Evolutionary conservation across 2,329 filamentous ascomycete species (phyloP), one percentile per base, ranked within the genome.

Genomic region (Claviceps sp.): DNA sequence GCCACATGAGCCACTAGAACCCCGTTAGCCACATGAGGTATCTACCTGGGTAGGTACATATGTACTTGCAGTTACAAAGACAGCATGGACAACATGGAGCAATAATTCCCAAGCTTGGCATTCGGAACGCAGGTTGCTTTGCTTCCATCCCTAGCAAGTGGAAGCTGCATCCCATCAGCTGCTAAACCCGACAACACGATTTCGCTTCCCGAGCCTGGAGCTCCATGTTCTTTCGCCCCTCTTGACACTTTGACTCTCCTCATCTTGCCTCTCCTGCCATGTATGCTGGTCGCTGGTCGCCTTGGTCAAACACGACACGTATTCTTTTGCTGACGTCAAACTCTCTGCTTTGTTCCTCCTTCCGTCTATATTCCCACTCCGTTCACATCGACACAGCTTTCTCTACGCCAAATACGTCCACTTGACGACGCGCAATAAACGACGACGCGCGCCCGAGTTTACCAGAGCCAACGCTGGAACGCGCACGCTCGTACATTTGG

Each of bases 261-360:
- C 18, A 6, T 44, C 26, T 38, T 30, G 13, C 48, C 40, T 50
- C 41, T 41, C n/a, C 22, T 51, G 50, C 44, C 50, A 51, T 51
- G 50, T 44, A 47, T 37, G 50, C 37, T 51, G 50, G 43, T 51
- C 50, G 42, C 48, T 46, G 30, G 42, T 50, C 42, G 42, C n/a
- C 49, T 40, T 40, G 30, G 42, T 46, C 49, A 46, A 46, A 26
- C 34, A 43, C 49, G 40, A 50, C 42, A 37, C 41, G 41, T 38
- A 40, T 51, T 24, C 50, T 47, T 6, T 37, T 11, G 18, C 37
- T 44, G 22, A 18, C 11, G 22, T 8, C 16, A 37, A 20, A 34
- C n/a, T 22, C 18, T 18, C 18, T 18, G 5, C 9, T 45, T 45
- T 14, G 22, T 16, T 44, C 11, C 20, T 20, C 41, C 9, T 11